A percentile compares a stretch with the other conserved stretches of the same genome.
phyloP scores from a whole-genome alignment of 345 rosid species.

The Citrus maxima region DNA sequence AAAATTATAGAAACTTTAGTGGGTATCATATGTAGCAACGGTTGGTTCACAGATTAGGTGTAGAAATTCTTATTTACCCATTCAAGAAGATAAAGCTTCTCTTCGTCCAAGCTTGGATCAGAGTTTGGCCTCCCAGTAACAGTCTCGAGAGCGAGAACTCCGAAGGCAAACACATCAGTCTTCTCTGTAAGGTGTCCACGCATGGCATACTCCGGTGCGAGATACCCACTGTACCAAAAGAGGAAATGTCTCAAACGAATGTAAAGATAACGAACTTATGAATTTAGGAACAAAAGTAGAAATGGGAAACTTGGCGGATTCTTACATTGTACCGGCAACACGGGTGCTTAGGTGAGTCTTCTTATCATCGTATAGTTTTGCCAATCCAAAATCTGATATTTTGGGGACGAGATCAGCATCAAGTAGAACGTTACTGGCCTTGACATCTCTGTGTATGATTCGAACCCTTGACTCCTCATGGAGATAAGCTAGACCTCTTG shows the following conservation, averaged over 20 bases:
- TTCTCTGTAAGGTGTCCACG: conserved; percentile 38
- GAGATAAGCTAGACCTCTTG: conserved; percentile 53
- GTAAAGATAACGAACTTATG: neutral
- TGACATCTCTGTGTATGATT: conserved; percentile 59
- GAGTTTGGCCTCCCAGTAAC: conserved; percentile 28
- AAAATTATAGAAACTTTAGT: no score
- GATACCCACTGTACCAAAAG: conserved; percentile 3
- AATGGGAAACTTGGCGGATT: neutral
- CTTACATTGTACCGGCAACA: conserved; percentile 61
- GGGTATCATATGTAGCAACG: neutral
- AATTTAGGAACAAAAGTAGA: neutral
- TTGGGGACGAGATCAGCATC: conserved; percentile 47
- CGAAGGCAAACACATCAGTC: conserved; percentile 32
- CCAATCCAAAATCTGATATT: conserved; percentile 62
- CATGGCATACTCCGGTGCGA: conserved; percentile 48
- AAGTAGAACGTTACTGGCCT: conserved; percentile 48
- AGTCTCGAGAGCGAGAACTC: conserved; percentile 6
- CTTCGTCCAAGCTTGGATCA: conserved; percentile 41
- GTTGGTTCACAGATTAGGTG: neutral
- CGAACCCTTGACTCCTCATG: conserved; percentile 54
- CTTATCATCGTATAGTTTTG: conserved; percentile 56
- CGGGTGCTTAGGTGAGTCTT: conserved; percentile 60
- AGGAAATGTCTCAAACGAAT: neutral
- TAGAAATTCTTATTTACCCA: conserved; percentile 19
- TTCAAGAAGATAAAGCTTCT: conserved; percentile 24